A percentile compares a stretch with the other conserved stretches of the same genome.
Conservation (phyloP, 345 rosid species). For the Cardamine chenopodiifolia region DNA sequence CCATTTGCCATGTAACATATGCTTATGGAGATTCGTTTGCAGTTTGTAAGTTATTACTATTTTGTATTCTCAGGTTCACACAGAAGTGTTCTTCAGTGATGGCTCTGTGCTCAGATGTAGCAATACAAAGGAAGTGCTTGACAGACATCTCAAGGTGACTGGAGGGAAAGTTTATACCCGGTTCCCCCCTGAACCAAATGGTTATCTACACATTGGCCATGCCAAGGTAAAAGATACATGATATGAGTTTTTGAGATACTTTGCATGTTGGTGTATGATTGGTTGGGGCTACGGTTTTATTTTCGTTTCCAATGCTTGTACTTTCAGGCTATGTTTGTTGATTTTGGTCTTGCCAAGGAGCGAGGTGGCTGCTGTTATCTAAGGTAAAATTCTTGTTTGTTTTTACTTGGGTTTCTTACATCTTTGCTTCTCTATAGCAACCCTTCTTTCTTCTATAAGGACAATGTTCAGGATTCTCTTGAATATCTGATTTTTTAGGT, state of each 20-base stretch:
- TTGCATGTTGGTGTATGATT: constrained; percentile 3
- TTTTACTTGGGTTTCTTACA: constrained; percentile 6
- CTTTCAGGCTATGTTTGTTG: constrained; percentile 91
- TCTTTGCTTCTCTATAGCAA: background rate
- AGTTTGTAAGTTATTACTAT: background rate
- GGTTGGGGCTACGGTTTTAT: constrained; percentile 4
- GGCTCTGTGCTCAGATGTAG: constrained; percentile 76
- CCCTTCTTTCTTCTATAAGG: background rate
- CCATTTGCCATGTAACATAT: background rate
- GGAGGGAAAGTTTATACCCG: constrained; percentile 81
- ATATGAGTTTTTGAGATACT: constrained; percentile 4
- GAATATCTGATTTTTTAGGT: constrained; percentile 50
- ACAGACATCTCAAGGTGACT: constrained; percentile 76
- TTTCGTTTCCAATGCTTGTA: constrained; percentile 12
- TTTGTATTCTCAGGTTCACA: constrained; percentile 64
- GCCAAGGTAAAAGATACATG: constrained; percentile 67
- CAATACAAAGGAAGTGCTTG: constrained; percentile 79
- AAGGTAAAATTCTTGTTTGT: constrained; percentile 51
- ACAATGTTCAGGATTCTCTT: background rate
- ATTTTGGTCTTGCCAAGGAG: constrained; percentile 96
- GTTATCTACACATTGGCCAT: constrained; percentile 97
- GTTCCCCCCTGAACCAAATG: constrained; percentile 99
- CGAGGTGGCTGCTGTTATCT: constrained; percentile 87
- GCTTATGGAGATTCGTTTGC: background rate
- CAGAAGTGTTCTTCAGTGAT: constrained; percentile 79